Conservation (phyloP, 148 eudicot genomes). For the Arbutus unedo region DNA sequence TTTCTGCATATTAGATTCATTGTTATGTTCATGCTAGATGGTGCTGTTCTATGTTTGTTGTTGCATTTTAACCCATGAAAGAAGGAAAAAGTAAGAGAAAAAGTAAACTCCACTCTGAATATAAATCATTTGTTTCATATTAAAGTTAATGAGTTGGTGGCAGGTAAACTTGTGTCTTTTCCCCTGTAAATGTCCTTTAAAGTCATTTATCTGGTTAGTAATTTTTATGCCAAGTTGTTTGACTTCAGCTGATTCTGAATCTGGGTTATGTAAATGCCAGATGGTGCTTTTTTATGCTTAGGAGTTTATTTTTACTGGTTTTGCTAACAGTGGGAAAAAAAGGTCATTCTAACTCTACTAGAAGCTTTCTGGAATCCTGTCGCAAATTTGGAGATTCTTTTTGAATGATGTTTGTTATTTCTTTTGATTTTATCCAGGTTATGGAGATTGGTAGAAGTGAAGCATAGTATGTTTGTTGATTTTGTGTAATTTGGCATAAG, state of each 20-base stretch:
- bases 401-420: background rate
- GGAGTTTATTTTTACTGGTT: background rate
- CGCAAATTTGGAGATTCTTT: background rate
- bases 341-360: background rate
- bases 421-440: background rate
- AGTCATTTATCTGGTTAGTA: background rate
- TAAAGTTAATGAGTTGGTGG: background rate
- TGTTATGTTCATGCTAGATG: background rate
- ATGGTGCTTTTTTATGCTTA: background rate
- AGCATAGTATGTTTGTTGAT: slow-evolving; percentile 2
- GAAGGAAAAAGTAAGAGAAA: background rate
- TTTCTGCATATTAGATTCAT: background rate
- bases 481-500: background rate
- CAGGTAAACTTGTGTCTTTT: background rate
- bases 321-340: background rate
- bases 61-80: background rate
- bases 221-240: background rate
- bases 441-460: slow-evolving; percentile 8
- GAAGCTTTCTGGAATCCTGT: background rate
- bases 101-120: background rate
- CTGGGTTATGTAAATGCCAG: background rate
- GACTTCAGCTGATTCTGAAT: background rate
- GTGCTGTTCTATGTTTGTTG: background rate
- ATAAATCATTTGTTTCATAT: background rate
- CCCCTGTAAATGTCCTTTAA: background rate